Evolutionary conservation across 148 eudicot species (phyloP).

Genomic region (Fagopyrum homotropicum): DNA sequence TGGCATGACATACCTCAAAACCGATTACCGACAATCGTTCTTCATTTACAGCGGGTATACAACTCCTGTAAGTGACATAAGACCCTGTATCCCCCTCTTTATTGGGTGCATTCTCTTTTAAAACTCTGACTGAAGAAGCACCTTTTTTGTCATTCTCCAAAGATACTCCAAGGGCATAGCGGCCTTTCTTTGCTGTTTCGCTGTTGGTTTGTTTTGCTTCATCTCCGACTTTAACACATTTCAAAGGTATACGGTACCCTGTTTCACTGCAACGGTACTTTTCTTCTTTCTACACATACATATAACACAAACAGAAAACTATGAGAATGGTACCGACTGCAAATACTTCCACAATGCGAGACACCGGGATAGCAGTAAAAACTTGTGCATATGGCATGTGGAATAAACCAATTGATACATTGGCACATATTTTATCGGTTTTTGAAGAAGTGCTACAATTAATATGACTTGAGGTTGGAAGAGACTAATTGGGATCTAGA

Average conservation of each 20-base stretch:
- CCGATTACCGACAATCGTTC: slow-evolving; percentile 78
- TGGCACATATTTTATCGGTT: not conserved
- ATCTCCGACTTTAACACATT: slow-evolving; percentile 41
- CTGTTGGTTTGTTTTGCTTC: slow-evolving; percentile 26
- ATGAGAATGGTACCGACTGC: not conserved
- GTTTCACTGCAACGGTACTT: slow-evolving; percentile 90
- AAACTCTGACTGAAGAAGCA: slow-evolving; percentile 22
- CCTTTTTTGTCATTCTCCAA: not conserved
- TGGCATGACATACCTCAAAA: slow-evolving; percentile 60
- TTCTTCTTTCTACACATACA: slow-evolving; percentile 47
- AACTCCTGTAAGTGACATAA: slow-evolving; percentile 76
- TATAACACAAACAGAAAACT: not conserved
- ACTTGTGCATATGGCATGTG: not conserved
- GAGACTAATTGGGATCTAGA: not conserved
- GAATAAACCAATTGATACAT: not conserved
- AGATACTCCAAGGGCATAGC: slow-evolving; percentile 31
- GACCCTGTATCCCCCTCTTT: slow-evolving; percentile 28
- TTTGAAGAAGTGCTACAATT: not conserved
- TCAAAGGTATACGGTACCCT: slow-evolving; percentile 83
- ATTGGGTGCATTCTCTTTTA: slow-evolving; percentile 33
- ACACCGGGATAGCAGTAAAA: not conserved
- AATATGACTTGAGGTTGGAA: not conserved
- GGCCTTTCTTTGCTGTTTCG: slow-evolving; percentile 23
- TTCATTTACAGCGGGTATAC: slow-evolving; percentile 67
- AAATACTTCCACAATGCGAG: not conserved